A percentile compares a stretch with the other conserved stretches of the same genome.
Conservation (phyloP, 1,284 basidiomycete species). For the Trichosporon asahii region DNA sequence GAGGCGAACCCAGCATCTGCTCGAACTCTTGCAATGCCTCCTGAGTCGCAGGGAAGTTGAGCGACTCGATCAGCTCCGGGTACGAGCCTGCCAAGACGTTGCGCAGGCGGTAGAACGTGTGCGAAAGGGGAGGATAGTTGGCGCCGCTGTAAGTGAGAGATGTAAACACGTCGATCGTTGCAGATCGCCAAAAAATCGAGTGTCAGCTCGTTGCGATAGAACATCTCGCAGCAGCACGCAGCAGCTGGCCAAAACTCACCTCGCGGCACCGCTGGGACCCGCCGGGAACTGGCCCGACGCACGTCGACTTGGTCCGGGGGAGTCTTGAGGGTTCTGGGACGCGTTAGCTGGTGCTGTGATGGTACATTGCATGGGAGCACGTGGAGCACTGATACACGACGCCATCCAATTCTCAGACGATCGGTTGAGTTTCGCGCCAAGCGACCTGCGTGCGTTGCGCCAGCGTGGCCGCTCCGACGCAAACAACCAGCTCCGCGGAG, state of each 20-base stretch:
- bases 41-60: conserved; percentile 77
- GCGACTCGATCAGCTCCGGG: conserved; percentile 83
- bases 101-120: conserved; percentile 75
- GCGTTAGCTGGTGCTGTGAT: background rate
- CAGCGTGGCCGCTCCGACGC: background rate
- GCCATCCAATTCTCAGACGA: background rate
- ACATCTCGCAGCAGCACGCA: background rate
- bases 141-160: conserved; percentile 5
- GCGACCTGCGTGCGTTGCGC: background rate
- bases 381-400: background rate
- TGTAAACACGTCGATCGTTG: conserved; percentile 10
- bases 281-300: background rate
- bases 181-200: background rate
- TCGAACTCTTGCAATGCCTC: conserved; percentile 72
- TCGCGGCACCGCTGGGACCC: background rate
- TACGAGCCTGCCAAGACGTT: conserved; percentile 73
- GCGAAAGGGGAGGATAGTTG: conserved; percentile 67
- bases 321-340: background rate
- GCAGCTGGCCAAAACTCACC: background rate
- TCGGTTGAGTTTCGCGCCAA: background rate
- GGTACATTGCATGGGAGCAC: background rate
- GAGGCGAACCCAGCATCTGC: conserved; percentile 71
- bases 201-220: background rate
- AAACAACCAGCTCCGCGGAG: background rate
- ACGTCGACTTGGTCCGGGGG: conserved; percentile 12